Percentiles rank a stretch among this genome's conserved stretches.
Evolutionary conservation across 331 rosid genomes (phyloP).

Genomic region (Malus hybrid): DNA sequence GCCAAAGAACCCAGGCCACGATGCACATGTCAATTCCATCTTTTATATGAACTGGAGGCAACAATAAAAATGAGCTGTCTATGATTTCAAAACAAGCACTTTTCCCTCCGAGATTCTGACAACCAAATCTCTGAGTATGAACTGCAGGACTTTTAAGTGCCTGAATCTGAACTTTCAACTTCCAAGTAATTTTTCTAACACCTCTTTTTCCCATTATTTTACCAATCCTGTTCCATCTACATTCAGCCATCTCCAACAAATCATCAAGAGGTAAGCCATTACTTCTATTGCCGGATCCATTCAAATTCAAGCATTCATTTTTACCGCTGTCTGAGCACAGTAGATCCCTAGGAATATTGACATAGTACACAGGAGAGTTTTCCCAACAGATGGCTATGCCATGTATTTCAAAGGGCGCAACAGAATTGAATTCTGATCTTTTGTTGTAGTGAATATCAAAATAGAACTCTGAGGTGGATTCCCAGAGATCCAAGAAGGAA

Average conservation of each 20-base stretch:
- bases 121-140: conserved; percentile 64
- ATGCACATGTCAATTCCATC: conserved; percentile 73
- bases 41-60: conserved; percentile 45
- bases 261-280: conserved; percentile 36
- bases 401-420: conserved; percentile 64
- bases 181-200: conserved; percentile 76
- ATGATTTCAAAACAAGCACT: conserved; percentile 44
- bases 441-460: conserved; percentile 78
- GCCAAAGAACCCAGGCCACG: conserved; percentile 95
- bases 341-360: conserved; percentile 83
- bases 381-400: conserved; percentile 97
- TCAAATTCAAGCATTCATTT: conserved; percentile 27
- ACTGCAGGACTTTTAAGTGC: conserved; percentile 69
- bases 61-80: conserved; percentile 52
- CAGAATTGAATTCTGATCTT: conserved; percentile 56
- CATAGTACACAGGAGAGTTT: conserved; percentile 72
- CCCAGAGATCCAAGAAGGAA: conserved; percentile 85
- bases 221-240: conserved; percentile 69
- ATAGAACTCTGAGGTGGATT: conserved; percentile 52
- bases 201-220: conserved; percentile 52
- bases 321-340: conserved; percentile 39
- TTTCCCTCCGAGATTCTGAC: conserved; percentile 39
- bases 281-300: conserved; percentile 32
- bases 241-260: conserved; percentile 41
- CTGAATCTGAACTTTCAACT: conserved; percentile 85